phyloP scores from a whole-genome alignment of 192 early-diverging fungal species.

The Umbelopsis sp. region DNA sequence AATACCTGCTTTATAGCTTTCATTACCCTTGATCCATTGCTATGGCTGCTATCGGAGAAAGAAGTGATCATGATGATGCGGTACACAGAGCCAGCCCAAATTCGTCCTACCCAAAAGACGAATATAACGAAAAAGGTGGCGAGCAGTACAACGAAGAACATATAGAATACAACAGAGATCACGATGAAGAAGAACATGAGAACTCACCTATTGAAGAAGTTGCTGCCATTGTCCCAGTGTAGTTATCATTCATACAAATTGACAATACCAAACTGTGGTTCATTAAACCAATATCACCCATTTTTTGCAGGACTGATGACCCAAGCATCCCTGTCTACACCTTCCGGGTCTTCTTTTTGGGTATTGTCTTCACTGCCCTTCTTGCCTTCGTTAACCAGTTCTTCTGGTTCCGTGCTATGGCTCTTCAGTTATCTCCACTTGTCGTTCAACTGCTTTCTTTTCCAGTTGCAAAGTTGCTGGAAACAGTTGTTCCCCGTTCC shows the following conservation, averaged over 20 bases:
- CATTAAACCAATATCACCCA: neutral
- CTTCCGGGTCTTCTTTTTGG: slow-evolving; percentile 53
- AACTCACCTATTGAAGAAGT: slow-evolving; percentile 52
- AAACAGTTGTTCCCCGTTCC: slow-evolving; percentile 38
- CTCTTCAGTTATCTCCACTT: slow-evolving; percentile 43
- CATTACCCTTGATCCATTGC: neutral
- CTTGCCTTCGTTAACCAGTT: slow-evolving; percentile 48
- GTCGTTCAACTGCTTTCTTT: slow-evolving; percentile 53
- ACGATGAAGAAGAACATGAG: slow-evolving; percentile 36
- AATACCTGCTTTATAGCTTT: neutral
- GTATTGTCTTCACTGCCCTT: slow-evolving; percentile 39
- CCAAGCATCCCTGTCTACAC: slow-evolving; percentile 49
- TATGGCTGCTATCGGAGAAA: slow-evolving; percentile 11
- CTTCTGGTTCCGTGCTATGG: slow-evolving; percentile 51
- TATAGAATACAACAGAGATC: slow-evolving; percentile 27
- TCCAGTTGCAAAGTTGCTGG: slow-evolving; percentile 52
- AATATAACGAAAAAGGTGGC: slow-evolving; percentile 18
- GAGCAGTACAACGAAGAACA: slow-evolving; percentile 29
- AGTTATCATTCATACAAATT: neutral
- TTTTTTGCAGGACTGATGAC: slow-evolving; percentile 46
- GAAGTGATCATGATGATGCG: slow-evolving; percentile 2
- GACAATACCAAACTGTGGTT: neutral
- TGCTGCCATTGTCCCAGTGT: slow-evolving; percentile 46
- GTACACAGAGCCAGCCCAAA: neutral
- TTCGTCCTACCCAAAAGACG: neutral